Base-by-base conservation (phyloP, 2,329 filamentous ascomycete genomes). In the Colletotrichum lindemuthianum region DNA sequence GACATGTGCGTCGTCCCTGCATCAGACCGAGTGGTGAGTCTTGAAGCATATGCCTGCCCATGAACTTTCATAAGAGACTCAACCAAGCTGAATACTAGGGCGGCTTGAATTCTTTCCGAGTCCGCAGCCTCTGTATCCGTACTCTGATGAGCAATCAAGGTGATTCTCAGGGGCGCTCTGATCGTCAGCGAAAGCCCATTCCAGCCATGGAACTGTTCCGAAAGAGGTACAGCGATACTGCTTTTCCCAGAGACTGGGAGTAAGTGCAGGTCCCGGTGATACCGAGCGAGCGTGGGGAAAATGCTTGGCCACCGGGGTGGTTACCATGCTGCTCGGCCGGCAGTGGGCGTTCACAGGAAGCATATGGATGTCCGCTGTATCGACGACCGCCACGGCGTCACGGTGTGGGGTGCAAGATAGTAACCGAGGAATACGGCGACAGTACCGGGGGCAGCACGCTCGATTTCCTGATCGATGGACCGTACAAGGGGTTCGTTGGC, bases 301-400 rank as follows among this genome's bases (percentile, higher is more conserved):
- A 60, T 43, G 40, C 45, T 51, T 55, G 57, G 50, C 50, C 40
- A 33, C 36, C 24, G 24, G 24, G 36, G 36, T 41, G 48, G 47
- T 33, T 33, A 52, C 44, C 33, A 33, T 48, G 58, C 40, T 40
- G 34, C 13, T 58, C 59, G 53, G 39, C 33, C 56, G 40, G 40
- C 33, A 47, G 32, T 40, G 37, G 37, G 36, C 33, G 13, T 39
- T 13, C 2, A 13, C 15, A 43, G 47, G 15, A 4, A 40, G 54
- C 55, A 53, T n/a, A 49, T 49, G 48, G 56, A 49, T 52, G 51
- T 63, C 63, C 58, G 51, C 63, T 41, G 32, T 39, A 52, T 63
- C 58, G 58, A 44, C 24, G 16, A 41, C 32, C 8, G 49, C 15
- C 36, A 36, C 15, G 15, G 51, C 33, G 40, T 47, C 58, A 61